Evolutionary conservation across 192 early-diverging fungal species (phyloP), one percentile per base, ranked within the genome.

Genomic region (Mortierella claussenii): DNA sequence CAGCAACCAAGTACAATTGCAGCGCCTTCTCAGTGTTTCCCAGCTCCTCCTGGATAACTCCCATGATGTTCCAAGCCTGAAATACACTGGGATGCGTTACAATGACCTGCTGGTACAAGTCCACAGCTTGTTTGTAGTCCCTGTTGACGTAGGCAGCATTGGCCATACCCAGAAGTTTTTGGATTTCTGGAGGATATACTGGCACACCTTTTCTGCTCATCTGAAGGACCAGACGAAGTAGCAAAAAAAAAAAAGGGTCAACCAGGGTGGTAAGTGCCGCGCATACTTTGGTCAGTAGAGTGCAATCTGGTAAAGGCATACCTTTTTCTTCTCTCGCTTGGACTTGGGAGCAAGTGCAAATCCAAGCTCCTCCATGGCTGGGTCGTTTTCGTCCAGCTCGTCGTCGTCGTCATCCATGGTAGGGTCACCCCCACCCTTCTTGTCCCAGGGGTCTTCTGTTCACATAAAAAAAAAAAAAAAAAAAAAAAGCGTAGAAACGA

Each of bases 21-120:
- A 94, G 63, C 0, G 94, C 90, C 56, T 91, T 92, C n/a, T 80
- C 78, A 13, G 67, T 60, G 55, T 92, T 86, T 8, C 95, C 92
- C 31, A 93, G 60, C 56, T 97, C 94, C 57, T 97, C 94, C 60
- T 96, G 93, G 31, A 97, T 89, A 55, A 96, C 81, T 48, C 93
- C 97, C 69, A 98, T 87, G 2, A 91, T 92, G 55, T 85, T 85
- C 97, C 97, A 99, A 17, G 95, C 96, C 30, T 87, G 79, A 54
- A 86, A 87, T 2, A 89, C 87, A 56, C 86, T 91, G 15, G 89
- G 89, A 30, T 91, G 85, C 3, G 83, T 64, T 23, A 88, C 87
- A 55, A 99, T 93, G 17, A 95, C 81, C 52, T 92, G 89, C 65
- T 95, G 91, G 28, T 94, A 86, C 10, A 89, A 47, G n/a, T 88